These are phyloP conservation scores for Eleusine coracana DNA, from an alignment of 176 grass and related monocot species.

Conservation along the genomic window DNA sequence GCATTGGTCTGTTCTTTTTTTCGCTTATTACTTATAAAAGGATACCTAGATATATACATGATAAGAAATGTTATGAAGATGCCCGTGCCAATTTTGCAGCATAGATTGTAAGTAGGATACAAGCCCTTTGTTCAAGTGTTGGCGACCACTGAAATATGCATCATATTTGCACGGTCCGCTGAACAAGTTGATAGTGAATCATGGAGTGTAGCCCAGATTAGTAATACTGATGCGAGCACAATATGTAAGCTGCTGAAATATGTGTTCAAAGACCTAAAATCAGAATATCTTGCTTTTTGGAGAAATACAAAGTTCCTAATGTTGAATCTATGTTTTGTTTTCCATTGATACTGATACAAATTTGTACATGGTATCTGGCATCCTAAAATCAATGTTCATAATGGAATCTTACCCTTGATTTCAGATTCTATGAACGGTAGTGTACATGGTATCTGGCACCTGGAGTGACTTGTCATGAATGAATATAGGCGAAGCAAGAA, in stretches of 20 bases:
- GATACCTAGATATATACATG: background rate
- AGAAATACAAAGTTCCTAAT: background rate
- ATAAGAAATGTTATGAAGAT: slow-evolving; percentile 6
- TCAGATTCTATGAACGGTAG: no score
- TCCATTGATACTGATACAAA: background rate
- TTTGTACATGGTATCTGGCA: no score
- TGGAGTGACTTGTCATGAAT: background rate
- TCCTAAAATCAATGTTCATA: background rate
- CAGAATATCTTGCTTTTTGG: background rate
- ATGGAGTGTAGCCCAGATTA: background rate
- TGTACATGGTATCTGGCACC: background rate
- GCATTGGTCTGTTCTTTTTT: slow-evolving; percentile 8
- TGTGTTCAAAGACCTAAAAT: background rate
- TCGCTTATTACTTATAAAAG: slow-evolving; percentile 12
- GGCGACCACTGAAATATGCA: background rate
- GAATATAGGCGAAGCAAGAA: background rate
- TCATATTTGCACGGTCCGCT: slow-evolving; percentile 1
- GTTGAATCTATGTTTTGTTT: background rate
- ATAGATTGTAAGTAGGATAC: background rate
- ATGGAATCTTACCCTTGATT: no score
- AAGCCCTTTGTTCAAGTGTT: slow-evolving; percentile 15
- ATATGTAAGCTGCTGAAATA: background rate
- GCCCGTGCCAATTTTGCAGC: background rate
- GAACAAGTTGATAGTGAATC: slow-evolving; percentile 11
- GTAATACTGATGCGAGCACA: background rate